Base-by-base conservation (phyloP, 2,329 filamentous ascomycete species). In the Exophiala spinifera region DNA sequence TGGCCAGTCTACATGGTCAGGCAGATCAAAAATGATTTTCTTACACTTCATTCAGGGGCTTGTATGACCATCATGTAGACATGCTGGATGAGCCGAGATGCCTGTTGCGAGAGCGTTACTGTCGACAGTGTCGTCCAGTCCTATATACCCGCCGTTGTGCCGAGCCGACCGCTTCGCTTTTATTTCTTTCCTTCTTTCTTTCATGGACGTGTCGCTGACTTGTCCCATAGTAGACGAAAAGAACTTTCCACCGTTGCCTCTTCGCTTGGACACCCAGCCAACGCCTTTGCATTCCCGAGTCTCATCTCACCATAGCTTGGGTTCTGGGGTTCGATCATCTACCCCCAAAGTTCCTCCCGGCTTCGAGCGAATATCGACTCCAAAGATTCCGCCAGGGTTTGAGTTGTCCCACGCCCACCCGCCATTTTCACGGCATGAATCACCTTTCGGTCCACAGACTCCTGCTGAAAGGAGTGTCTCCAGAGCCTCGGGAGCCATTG, bases 371-470 rank as follows among this genome's bases (percentile, higher is more conserved):
- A 52, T 59, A 8, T 56, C 51, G 8, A 64, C 62, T 11, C 62
- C 62, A 23, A 62, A 61, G 39, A 50, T 64, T 6, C 62, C 62
- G 15, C 62, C 62, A n/a, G 62, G 61, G 1, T 61, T 46, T 71
- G 70, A 40, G 64, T 74, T 20, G 68, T 69, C 21, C 76, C 79
- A 54, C 74, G 78, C 20, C 75, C 79, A 20, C 76, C 79, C 57
- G 76, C 76, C 1, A 60, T 33, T 20, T 11, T 56, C 51, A 14
- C 36, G 55, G 34, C 47, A 49, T 15, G 51, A 33, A 14, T 53
- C 57, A 34, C 57, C 57, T 31, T 31, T 10, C n/a, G 39, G 53
- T 37, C 69, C 46, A 73, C 72, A 13, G 61, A 63, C 78, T 79
- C 0, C 83, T 79, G 63, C 70, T 72, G 15, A 79, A 81, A 37